Evolutionary conservation across 2,329 filamentous ascomycete species (phyloP), one percentile per base, ranked within the genome.

Genomic region (Neofusicoccum sp.): DNA sequence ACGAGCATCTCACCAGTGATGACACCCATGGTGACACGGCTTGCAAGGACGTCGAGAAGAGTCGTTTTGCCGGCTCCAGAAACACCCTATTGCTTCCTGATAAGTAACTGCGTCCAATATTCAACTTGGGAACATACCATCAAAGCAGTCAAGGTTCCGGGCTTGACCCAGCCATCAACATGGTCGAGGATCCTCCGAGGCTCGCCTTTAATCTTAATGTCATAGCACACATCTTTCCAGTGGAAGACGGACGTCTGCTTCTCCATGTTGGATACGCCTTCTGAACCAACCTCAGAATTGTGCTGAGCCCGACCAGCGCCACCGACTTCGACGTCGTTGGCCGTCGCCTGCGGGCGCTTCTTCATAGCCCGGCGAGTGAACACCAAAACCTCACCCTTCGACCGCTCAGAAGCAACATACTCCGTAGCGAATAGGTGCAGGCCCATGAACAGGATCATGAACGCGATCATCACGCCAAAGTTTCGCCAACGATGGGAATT

Each of bases 331-430:
- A 84, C 80, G 63, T 82, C 79, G 61, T 82, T 82, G 33, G 70
- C 73, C 4, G 5, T 68, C 64, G n/a, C 63, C 64, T 4, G 67
- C 68, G 20, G 64, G 7, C 26, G n/a, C 64, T 51, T 76, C 76
- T 40, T 75, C 73, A 48, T 79, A 76, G 38, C 53, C 66, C 60
- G 69, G 69, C 24, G 61, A 66, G n/a, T 67, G 63, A 90, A 91
- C 8, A 91, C 85, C 1, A 92, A 80, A 1, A 86, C 83, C 68
- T 92, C 89, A 0, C 86, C 88, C 1, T 83, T 86, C 1, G 78
- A 76, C 0, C 82, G 84, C 3, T 28, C 36, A 6, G 47, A 51
- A 3, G 53, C 78, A 1, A 28, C 48, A 65, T 88, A 65, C 68
- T 91, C 88, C 0, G 83, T 82, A 0, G 84, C 84, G 14, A 83